Base-by-base conservation (phyloP, 2,329 filamentous ascomycete species). In the Penicillium sp. region DNA sequence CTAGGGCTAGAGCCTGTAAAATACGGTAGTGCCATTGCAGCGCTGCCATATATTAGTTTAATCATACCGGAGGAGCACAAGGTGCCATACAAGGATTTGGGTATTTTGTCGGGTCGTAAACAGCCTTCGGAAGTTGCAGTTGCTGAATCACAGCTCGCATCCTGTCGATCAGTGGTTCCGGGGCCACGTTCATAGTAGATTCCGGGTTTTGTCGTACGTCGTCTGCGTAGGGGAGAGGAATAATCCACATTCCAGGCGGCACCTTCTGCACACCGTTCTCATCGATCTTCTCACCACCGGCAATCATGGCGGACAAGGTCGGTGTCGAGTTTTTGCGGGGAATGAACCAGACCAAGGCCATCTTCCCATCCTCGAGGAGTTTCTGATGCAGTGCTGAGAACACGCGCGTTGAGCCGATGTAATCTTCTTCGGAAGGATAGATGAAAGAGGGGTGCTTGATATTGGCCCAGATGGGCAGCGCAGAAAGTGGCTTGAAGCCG, bases 11-110 rank as follows among this genome's bases (percentile, higher is more conserved):
- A 6, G 89, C 88, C 72, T 99, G 94, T 0, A 99, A 76, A 41
- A 99, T 95, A 55, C 85, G 87, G 77, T 97, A 99, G 74, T 97
- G 94, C 92, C 92, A 99, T 73, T 99, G 94, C 22, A 99, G 78
- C 8, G 89, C 82, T 66, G 44, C 2, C 14, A 9, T 10, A 13
- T 4, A 13, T 57, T 30, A 57, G 57, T 36, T 44, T 27, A 6
- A 16, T 16, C 11, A 2, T 8, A 28, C 5, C 22, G 14, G 9
- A 42, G 13, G 7, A 35, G n/a, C 11, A 4, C 4, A 7, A n/a
- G 5, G 22, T 11, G 35, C 44, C 72, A 55, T 62, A 74, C 75
- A 67, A 9, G 92, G 91, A 56, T 99, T 99, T 0, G 94, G 90
- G 64, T 96, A 97, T 65, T 88, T 94, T 1, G 79, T 77, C 1